Percentiles rank a stretch among this genome's conserved stretches.
phyloP scores from a whole-genome alignment of 1,284 basidiomycete genomes.

The Tylopilus orsonianus region DNA sequence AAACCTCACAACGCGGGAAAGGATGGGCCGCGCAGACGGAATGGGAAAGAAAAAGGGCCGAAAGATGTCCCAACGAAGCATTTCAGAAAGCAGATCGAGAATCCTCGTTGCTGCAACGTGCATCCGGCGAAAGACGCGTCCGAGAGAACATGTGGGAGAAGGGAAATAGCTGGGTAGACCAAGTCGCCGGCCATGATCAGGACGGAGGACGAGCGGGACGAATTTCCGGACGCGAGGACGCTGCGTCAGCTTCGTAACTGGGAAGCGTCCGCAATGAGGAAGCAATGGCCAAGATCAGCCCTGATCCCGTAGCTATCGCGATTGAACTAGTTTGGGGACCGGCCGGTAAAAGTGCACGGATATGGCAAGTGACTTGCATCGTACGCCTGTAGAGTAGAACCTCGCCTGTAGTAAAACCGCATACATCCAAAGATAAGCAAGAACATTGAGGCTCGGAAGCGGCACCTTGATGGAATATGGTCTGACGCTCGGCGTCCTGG shows the following conservation, averaged over 20 bases:
- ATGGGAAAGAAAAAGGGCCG: slow-evolving; percentile 1
- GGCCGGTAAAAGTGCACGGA: slow-evolving; percentile 1
- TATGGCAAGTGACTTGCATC: slow-evolving; percentile 15
- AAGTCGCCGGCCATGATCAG: background rate
- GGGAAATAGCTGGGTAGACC: background rate
- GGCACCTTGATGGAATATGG: background rate
- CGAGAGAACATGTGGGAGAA: background rate
- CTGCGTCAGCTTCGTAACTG: background rate
- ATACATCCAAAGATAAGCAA: slow-evolving; percentile 3
- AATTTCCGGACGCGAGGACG: slow-evolving; percentile 1
- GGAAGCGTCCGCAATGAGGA: background rate
- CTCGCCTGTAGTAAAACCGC: background rate
- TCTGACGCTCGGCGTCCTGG: slow-evolving; percentile 1
- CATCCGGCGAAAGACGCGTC: background rate
- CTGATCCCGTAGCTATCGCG: slow-evolving; percentile 18
- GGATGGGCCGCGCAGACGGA: slow-evolving; percentile 2
- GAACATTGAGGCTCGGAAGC: slow-evolving; percentile 12
- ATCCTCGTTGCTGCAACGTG: slow-evolving; percentile 23
- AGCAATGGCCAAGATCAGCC: background rate
- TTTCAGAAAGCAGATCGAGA: slow-evolving; percentile 4
- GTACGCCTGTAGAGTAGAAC: background rate
- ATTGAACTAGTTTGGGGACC: slow-evolving; percentile 5
- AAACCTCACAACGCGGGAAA: slow-evolving; percentile 1
- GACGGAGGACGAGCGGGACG: background rate
- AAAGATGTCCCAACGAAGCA: background rate